These are phyloP conservation scores for Ceratocystis smalleyi DNA, from an alignment of 2,329 filamentous ascomycete species.

Conservation along the genomic window DNA sequence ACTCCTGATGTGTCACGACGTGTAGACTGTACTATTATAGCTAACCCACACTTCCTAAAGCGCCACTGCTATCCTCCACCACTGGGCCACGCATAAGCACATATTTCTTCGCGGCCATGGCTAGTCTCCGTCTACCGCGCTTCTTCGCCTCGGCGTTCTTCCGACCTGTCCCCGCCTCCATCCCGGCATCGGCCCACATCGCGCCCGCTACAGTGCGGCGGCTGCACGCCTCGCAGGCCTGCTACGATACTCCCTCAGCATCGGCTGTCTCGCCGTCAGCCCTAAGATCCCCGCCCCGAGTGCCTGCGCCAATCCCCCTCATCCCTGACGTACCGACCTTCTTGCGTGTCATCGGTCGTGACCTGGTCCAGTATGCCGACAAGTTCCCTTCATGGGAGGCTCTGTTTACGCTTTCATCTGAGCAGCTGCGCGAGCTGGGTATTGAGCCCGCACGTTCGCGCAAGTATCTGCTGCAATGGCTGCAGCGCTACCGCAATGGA, in stretches of 20 bases:
- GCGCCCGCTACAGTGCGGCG: not conserved
- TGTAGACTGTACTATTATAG: not conserved
- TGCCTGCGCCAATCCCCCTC: constrained; percentile 54
- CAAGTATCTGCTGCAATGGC: constrained; percentile 74
- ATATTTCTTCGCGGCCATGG: not conserved
- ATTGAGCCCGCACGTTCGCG: constrained; percentile 72
- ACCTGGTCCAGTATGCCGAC: constrained; percentile 61
- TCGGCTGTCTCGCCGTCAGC: not conserved
- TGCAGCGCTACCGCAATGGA: constrained; percentile 67
- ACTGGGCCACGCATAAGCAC: not conserved
- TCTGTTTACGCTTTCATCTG: constrained; percentile 66
- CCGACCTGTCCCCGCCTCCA: not conserved
- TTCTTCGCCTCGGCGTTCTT: constrained; percentile 4
- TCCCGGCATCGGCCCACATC: not conserved
- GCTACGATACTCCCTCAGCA: not conserved
- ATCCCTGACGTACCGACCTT: constrained; percentile 76
- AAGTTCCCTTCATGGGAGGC: constrained; percentile 87
- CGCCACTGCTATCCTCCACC: not conserved
- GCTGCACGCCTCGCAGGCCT: not conserved
- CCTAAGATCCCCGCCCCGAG: not conserved
- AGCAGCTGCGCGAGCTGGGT: constrained; percentile 66
- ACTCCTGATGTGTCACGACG: no score
- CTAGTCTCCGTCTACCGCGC: constrained; percentile 8
- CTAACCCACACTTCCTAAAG: not conserved
- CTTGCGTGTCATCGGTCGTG: constrained; percentile 78